Evolutionary conservation across 306 rosid genomes (phyloP).

Genomic region (Canavalia ensiformis): DNA sequence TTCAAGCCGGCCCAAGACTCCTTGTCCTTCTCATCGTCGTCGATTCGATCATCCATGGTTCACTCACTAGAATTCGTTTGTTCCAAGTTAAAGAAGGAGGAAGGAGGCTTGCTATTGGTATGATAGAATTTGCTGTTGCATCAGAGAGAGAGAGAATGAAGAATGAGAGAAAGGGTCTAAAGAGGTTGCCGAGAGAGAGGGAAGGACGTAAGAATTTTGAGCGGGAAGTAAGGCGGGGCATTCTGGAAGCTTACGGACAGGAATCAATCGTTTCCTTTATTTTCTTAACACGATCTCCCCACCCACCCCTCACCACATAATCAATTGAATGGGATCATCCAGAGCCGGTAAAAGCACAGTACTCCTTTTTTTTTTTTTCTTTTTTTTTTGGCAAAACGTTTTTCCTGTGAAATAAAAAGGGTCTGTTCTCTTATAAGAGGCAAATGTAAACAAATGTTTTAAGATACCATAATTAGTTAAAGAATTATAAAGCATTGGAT

Average conservation of each 20-base stretch:
- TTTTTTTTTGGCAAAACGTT: too few relatives aligned
- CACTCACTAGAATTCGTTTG: not conserved
- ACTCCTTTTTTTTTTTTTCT: too few relatives aligned
- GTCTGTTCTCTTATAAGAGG: too few relatives aligned
- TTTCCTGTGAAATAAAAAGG: too few relatives aligned
- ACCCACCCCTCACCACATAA: not conserved
- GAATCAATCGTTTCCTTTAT: conserved; percentile 32
- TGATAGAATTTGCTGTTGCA: conserved; percentile 26
- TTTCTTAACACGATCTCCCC: not conserved
- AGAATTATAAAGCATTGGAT: too few relatives aligned
- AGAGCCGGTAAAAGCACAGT: too few relatives aligned
- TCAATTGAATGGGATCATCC: not conserved
- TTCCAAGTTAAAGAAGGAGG: not conserved
- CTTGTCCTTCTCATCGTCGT: conserved; percentile 75
- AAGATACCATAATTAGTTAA: too few relatives aligned
- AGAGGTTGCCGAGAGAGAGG: conserved; percentile 50
- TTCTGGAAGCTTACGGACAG: conserved; percentile 54
- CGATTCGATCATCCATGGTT: conserved; percentile 69
- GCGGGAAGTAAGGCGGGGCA: conserved; percentile 57
- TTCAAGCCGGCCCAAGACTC: conserved; percentile 68
- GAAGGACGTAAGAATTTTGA: conserved; percentile 46
- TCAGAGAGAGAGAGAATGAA: conserved; percentile 39
- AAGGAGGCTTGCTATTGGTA: not conserved
- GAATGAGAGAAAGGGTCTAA: conserved; percentile 50
- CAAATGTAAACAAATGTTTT: too few relatives aligned